These are phyloP conservation scores for Avena sativa DNA, from an alignment of 176 grass and related monocot genomes.

Conservation along the genomic window DNA sequence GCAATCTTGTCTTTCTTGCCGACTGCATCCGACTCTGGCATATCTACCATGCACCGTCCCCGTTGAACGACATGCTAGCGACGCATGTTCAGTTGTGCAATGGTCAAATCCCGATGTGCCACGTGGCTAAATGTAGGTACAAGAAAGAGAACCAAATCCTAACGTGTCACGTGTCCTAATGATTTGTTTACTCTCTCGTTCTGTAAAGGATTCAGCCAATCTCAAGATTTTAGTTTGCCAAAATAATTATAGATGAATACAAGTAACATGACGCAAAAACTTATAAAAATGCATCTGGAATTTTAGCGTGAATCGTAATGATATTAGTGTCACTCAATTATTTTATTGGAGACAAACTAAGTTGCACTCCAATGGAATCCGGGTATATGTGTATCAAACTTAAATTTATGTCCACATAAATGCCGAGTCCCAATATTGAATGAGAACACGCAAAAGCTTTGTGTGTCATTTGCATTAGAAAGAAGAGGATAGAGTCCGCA, in stretches of 20 bases:
- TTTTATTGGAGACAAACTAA: too few species aligned
- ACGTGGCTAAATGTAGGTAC: neutral
- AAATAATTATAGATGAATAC: too few species aligned
- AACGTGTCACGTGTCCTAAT: neutral
- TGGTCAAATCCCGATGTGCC: neutral
- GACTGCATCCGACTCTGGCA: neutral
- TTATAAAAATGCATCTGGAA: too few species aligned
- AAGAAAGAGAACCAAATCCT: neutral
- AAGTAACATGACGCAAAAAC: too few species aligned
- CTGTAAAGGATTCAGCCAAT: neutral
- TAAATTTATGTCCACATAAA: neutral
- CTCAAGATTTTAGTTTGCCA: too few species aligned
- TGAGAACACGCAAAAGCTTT: too few species aligned
- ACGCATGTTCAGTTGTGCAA: neutral
- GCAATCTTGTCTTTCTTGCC: slow-evolving; percentile 46
- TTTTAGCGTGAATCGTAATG: too few species aligned
- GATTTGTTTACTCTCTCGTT: neutral
- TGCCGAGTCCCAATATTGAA: too few species aligned
- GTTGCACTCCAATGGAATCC: too few species aligned
- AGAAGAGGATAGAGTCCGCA: too few species aligned
- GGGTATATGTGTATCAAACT: neutral
- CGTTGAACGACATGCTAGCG: neutral
- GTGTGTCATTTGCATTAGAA: too few species aligned
- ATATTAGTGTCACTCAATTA: too few species aligned
- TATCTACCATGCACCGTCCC: neutral